Conservation (phyloP, 1,284 basidiomycete genomes). For the Irpex sp. region DNA sequence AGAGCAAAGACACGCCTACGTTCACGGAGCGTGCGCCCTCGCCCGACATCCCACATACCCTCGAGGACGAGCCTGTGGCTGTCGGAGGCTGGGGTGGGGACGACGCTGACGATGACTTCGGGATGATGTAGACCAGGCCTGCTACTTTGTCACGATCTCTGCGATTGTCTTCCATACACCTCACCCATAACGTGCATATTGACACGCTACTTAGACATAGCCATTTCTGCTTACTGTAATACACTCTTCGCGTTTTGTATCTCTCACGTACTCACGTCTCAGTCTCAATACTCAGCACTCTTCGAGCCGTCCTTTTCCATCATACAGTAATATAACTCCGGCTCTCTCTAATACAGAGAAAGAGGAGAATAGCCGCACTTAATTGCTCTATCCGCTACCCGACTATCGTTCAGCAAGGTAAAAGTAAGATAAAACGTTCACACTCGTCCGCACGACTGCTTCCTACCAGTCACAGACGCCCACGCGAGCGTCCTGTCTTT, state of each 20-base stretch:
- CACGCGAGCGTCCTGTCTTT: too few species aligned
- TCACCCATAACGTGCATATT: neutral
- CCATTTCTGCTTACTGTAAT: neutral
- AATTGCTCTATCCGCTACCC: too few species aligned
- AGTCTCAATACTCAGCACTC: neutral
- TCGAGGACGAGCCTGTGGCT: constrained; percentile 51
- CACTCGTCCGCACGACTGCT: too few species aligned
- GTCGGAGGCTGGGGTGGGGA: constrained; percentile 64
- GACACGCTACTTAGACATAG: neutral
- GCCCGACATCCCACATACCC: constrained; percentile 15
- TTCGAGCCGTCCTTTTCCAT: too few species aligned
- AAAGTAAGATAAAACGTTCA: too few species aligned
- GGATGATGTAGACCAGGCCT: constrained; percentile 39
- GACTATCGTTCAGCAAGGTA: too few species aligned
- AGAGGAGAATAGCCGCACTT: too few species aligned
- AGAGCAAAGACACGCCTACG: constrained; percentile 12
- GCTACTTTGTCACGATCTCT: too few species aligned
- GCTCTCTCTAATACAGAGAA: too few species aligned
- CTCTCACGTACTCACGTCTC: too few species aligned
- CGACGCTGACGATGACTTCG: constrained; percentile 63
- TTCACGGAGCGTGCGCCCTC: constrained; percentile 4
- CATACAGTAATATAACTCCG: neutral
- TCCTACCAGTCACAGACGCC: too few species aligned
- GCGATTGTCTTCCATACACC: neutral
- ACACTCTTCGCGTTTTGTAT: neutral